Percentiles rank a stretch among this genome's conserved stretches.
phyloP scores from a whole-genome alignment of 257 asterid genomes.

The Capsicum baccatum region DNA sequence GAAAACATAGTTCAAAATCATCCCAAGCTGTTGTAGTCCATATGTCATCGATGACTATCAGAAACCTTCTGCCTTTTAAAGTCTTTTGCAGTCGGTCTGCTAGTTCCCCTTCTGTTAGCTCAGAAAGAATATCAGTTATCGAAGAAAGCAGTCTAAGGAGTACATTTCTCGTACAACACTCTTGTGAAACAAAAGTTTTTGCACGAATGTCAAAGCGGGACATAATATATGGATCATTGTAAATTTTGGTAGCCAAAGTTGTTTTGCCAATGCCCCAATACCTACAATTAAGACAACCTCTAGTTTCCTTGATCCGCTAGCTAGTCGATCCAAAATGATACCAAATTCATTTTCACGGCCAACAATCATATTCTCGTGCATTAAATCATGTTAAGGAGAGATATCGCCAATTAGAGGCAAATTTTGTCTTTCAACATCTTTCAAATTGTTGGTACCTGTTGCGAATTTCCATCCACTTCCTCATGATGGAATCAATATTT shows the following conservation, averaged over 20 bases:
- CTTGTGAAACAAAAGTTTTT: conserved; percentile 25
- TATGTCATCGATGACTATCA: conserved; percentile 34
- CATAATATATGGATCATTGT: background rate
- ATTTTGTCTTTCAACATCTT: background rate
- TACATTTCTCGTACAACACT: background rate
- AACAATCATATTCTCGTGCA: background rate
- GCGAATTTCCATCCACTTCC: background rate
- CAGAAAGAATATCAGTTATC: conserved; percentile 7
- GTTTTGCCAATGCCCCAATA: conserved; percentile 35
- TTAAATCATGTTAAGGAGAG: background rate
- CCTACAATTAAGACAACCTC: conserved; percentile 26
- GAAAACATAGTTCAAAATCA: background rate
- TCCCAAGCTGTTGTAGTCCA: conserved; percentile 25
- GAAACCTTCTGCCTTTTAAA: conserved; percentile 7
- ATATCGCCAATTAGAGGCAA: background rate
- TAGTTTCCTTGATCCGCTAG: background rate
- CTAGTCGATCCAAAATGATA: background rate
- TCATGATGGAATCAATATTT: background rate
- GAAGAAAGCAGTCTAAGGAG: conserved; percentile 23
- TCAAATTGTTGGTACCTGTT: background rate
- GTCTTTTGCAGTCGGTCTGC: background rate
- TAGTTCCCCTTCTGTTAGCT: conserved; percentile 16
- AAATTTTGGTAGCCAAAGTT: conserved; percentile 28
- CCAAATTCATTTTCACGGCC: background rate
- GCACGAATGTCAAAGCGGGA: conserved; percentile 30